Conservation (phyloP, 805 yeast genomes). For the Starmerella apicola region DNA sequence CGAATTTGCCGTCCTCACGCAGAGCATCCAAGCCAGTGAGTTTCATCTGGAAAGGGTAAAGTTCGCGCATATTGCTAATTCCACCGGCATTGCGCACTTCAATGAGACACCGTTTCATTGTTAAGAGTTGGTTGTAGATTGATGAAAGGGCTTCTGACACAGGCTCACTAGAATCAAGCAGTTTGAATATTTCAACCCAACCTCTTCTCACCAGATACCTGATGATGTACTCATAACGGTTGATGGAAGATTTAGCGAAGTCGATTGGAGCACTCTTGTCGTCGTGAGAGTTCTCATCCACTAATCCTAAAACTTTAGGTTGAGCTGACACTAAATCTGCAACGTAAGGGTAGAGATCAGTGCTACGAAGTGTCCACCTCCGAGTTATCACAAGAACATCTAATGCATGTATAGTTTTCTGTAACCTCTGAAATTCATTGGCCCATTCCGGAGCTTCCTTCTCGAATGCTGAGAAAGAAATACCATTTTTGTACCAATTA, state of each 20-base stretch:
- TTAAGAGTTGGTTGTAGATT: conserved; percentile 80
- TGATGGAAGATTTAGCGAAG: not conserved
- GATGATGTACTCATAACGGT: conserved; percentile 6
- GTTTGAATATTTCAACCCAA: conserved; percentile 78
- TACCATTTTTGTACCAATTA: conserved; percentile 19
- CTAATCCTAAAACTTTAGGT: not conserved
- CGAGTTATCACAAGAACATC: conserved; percentile 81
- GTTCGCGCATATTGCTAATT: conserved; percentile 69
- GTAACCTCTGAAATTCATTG: conserved; percentile 50
- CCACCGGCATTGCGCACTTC: conserved; percentile 93
- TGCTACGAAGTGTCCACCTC: conserved; percentile 95
- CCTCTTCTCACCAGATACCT: conserved; percentile 72
- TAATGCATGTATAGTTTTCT: conserved; percentile 55
- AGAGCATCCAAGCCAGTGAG: conserved; percentile 77
- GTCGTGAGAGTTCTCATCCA: conserved; percentile 1
- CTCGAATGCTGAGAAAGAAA: conserved; percentile 20
- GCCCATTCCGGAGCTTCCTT: conserved; percentile 35
- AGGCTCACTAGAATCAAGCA: conserved; percentile 86
- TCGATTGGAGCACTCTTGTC: not conserved
- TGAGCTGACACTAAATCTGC: conserved; percentile 52
- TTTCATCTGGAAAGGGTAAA: conserved; percentile 93
- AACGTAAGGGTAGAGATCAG: conserved; percentile 80
- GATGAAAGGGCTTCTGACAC: conserved; percentile 90
- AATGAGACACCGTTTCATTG: conserved; percentile 78
- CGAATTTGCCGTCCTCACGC: conserved; percentile 83